Conservation (phyloP, 2,329 filamentous ascomycete species). For the Fusarium sp. region DNA sequence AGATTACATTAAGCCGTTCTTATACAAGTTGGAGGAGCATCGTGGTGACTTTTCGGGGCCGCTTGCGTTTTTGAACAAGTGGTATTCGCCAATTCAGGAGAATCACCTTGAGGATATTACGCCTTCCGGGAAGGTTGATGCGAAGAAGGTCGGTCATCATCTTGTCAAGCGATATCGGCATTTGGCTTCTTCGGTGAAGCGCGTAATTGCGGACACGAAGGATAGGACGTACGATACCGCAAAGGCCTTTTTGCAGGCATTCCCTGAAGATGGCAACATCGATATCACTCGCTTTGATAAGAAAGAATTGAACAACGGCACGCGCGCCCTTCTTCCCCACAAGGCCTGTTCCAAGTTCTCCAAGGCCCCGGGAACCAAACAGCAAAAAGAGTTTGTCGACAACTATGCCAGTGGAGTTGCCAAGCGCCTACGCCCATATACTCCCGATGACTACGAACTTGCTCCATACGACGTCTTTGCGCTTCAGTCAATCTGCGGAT, state of each 20-base stretch:
- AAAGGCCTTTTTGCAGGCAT: conserved; percentile 24
- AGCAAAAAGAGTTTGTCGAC: conserved; percentile 32
- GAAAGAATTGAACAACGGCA: conserved; percentile 33
- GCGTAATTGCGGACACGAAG: conserved; percentile 38
- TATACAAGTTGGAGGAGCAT: conserved; percentile 37
- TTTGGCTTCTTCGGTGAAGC: conserved; percentile 36
- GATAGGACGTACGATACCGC: conserved; percentile 39
- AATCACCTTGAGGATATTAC: conserved; percentile 38
- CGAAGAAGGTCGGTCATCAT: conserved; percentile 29
- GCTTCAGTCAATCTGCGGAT: conserved; percentile 39
- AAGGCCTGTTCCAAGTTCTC: conserved; percentile 40
- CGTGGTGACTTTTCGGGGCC: conserved; percentile 36
- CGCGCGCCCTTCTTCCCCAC: conserved; percentile 39
- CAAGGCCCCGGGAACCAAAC: conserved; percentile 29
- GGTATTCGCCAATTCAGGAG: conserved; percentile 39
- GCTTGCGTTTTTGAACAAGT: conserved; percentile 30
- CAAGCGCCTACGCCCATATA: conserved; percentile 26
- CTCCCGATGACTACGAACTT: conserved; percentile 30
- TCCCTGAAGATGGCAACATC: conserved; percentile 23
- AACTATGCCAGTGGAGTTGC: conserved; percentile 32
- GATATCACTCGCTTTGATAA: conserved; percentile 36
- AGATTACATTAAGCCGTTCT: conserved; percentile 39
- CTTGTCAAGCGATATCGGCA: conserved; percentile 35
- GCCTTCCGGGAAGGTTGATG: conserved; percentile 35
- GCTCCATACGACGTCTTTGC: conserved; percentile 38